These are phyloP conservation scores for Mycena pura DNA, from an alignment of 768 basidiomycete genomes.

Conservation along the genomic window DNA sequence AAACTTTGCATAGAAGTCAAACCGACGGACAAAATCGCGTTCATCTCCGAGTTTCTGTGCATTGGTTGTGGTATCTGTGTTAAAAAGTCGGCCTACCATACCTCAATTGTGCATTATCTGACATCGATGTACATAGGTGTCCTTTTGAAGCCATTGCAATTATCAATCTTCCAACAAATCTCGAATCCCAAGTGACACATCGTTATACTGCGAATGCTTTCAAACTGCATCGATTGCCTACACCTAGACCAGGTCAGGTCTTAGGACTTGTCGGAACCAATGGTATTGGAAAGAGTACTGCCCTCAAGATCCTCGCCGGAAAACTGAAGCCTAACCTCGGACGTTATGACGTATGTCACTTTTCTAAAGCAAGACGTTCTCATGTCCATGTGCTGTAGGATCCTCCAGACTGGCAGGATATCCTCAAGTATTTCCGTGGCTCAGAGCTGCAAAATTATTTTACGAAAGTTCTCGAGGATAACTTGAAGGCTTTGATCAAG, in stretches of 20 bases:
- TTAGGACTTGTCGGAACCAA: conserved; percentile 99
- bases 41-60: conserved; percentile 98
- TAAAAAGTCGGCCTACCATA: conserved; percentile 78
- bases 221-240: conserved; percentile 97
- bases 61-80: conserved; percentile 99
- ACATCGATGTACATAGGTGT: conserved; percentile 62
- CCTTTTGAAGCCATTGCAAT: conserved; percentile 99
- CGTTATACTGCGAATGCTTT: conserved; percentile 98
- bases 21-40: conserved; percentile 94
- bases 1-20: conserved; percentile 99
- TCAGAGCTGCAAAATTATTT: conserved; percentile 99
- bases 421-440: conserved; percentile 97
- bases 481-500: conserved; percentile 98
- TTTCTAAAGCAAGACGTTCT: background rate
- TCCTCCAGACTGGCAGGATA: conserved; percentile 99
- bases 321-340: conserved; percentile 98
- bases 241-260: conserved; percentile 96
- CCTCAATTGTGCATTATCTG: background rate
- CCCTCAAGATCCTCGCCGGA: conserved; percentile 94
- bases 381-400: conserved; percentile 57
- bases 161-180: conserved; percentile 97
- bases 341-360: conserved; percentile 81
- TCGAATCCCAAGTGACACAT: conserved; percentile 95
- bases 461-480: conserved; percentile 98
- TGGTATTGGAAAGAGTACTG: conserved; percentile 99